A percentile compares a stretch with the other conserved stretches of the same genome.
phyloP scores from a whole-genome alignment of 2,329 filamentous ascomycete species.

The Chrysoporthe austroafricana region DNA sequence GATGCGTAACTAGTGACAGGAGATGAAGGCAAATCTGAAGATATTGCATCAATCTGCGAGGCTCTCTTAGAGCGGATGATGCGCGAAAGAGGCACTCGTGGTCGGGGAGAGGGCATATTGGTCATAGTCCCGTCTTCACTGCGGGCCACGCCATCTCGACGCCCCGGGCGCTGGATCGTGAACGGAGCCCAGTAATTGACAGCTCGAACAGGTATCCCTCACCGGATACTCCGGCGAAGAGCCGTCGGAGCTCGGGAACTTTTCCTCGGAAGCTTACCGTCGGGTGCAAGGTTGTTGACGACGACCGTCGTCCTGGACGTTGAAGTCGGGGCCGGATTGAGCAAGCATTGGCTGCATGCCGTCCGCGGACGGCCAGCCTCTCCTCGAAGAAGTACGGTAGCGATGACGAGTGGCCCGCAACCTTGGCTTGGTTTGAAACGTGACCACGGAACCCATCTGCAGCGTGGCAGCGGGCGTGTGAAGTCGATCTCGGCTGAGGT shows the following conservation, averaged over 20 bases:
- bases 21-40: constrained; percentile 23
- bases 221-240: neutral
- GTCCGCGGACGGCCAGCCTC: constrained; percentile 1
- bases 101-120: neutral
- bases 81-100: neutral
- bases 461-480: neutral
- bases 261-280: constrained; percentile 13
- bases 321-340: neutral
- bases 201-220: constrained; percentile 5
- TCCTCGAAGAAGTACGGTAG: neutral
- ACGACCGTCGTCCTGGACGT: neutral
- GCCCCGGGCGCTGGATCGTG: neutral
- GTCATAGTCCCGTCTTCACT: neutral
- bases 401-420: neutral
- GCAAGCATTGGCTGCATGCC: neutral
- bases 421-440: neutral
- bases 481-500: neutral
- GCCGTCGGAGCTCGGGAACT: constrained; percentile 1
- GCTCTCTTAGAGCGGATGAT: constrained; percentile 1
- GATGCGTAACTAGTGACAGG: constrained; percentile 7
- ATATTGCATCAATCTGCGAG: constrained; percentile 21
- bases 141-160: neutral
- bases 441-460: neutral
- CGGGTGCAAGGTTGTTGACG: neutral
- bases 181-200: constrained; percentile 1